phyloP scores from a whole-genome alignment of 768 basidiomycete species.

The Gloeostereum incarnatum region DNA sequence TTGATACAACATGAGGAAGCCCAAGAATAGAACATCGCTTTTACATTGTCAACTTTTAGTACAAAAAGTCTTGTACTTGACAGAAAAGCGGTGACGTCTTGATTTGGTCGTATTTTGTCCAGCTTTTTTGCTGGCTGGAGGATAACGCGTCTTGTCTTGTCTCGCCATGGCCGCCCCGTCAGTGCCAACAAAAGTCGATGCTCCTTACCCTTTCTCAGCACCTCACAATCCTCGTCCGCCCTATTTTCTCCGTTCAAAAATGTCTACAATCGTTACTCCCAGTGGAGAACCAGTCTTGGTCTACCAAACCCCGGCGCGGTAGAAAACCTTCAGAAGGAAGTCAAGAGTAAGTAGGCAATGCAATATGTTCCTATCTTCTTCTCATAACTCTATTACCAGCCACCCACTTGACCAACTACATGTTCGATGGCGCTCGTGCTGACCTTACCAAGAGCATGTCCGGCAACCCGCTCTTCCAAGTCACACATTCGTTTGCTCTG shows the following conservation, averaged over 20 bases:
- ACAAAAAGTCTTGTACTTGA: too few relatives aligned
- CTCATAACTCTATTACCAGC: slow-evolving; percentile 32
- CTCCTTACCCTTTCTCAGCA: slow-evolving; percentile 16
- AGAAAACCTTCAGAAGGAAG: slow-evolving; percentile 90
- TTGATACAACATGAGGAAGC: too few relatives aligned
- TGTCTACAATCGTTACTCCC: slow-evolving; percentile 63
- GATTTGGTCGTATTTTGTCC: too few relatives aligned
- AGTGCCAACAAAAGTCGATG: background rate
- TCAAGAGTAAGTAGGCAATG: slow-evolving; percentile 55
- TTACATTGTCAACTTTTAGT: too few relatives aligned
- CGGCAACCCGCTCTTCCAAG: slow-evolving; percentile 93
- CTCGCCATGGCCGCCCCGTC: background rate
- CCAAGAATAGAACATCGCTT: too few relatives aligned
- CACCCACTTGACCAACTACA: slow-evolving; percentile 87
- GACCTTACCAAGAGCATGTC: slow-evolving; percentile 93
- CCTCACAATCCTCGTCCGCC: slow-evolving; percentile 28
- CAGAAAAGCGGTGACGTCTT: background rate
- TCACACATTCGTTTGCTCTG: slow-evolving; percentile 91
- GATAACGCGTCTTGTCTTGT: too few relatives aligned
- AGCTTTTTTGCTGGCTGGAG: too few relatives aligned
- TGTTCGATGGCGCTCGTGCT: slow-evolving; percentile 95
- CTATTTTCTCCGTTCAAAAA: slow-evolving; percentile 64
- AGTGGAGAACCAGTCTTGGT: slow-evolving; percentile 75
- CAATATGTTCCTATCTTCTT: slow-evolving; percentile 2
- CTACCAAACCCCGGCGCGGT: slow-evolving; percentile 88